Evolutionary conservation across 2,329 filamentous ascomycete species (phyloP).

Genomic region (Verticillium klebahnii): DNA sequence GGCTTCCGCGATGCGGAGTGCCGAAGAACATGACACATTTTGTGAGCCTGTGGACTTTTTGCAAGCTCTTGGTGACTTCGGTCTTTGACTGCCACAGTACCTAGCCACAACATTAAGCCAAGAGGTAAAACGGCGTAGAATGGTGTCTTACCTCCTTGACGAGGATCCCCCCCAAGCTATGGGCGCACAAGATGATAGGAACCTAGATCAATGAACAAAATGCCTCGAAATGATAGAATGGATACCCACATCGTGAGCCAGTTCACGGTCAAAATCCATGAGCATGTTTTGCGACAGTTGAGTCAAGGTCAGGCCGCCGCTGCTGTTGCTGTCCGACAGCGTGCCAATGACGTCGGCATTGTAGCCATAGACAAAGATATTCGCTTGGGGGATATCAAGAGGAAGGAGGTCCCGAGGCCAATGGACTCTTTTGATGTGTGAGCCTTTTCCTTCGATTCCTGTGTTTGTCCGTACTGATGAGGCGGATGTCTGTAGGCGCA

Average conservation of each 20-base stretch:
- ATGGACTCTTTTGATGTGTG: neutral
- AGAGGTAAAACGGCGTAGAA: neutral
- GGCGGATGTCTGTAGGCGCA: neutral
- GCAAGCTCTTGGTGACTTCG: neutral
- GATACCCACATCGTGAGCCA: neutral
- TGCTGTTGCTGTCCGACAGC: neutral
- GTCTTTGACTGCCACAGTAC: conserved; percentile 1
- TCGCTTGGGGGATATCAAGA: neutral
- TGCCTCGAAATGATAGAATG: no score
- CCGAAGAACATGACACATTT: conserved; percentile 2
- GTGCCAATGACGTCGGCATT: neutral
- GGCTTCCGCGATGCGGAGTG: neutral
- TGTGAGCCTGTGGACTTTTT: neutral
- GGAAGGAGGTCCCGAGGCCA: neutral
- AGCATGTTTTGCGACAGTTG: neutral
- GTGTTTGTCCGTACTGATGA: neutral
- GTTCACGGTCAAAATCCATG: conserved; percentile 1
- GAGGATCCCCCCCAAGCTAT: neutral
- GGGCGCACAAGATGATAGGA: neutral
- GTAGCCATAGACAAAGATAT: conserved; percentile 1
- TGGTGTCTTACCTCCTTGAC: neutral
- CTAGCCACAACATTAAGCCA: neutral
- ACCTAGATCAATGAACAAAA: neutral
- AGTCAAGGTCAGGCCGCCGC: neutral
- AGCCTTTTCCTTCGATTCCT: neutral